Conservation (phyloP, 192 early-diverging fungal species). For the Backusella circina region DNA sequence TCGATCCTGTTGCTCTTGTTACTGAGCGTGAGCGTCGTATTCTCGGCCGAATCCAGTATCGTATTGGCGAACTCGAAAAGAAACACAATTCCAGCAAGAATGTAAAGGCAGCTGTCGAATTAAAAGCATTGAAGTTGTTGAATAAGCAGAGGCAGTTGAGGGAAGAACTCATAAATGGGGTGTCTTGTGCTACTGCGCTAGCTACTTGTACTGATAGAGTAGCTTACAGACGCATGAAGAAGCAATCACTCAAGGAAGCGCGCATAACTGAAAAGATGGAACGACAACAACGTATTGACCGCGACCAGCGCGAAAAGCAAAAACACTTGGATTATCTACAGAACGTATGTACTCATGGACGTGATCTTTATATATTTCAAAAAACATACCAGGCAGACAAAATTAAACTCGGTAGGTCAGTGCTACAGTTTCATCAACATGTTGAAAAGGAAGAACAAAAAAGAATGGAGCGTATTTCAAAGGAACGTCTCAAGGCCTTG, state of each 20-base stretch:
- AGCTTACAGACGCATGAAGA: constrained; percentile 78
- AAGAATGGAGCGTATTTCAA: constrained; percentile 75
- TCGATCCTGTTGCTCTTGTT: constrained; percentile 73
- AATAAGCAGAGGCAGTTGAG: constrained; percentile 76
- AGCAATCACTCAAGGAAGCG: constrained; percentile 78
- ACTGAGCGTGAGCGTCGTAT: constrained; percentile 75
- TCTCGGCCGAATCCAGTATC: constrained; percentile 63
- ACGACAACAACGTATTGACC: constrained; percentile 79
- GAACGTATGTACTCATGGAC: constrained; percentile 73
- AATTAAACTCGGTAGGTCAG: constrained; percentile 73
- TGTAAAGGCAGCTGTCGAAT: constrained; percentile 79
- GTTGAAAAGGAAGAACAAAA: constrained; percentile 95
- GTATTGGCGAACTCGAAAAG: constrained; percentile 74
- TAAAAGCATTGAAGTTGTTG: constrained; percentile 79
- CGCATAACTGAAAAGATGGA: constrained; percentile 87
- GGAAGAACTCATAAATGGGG: constrained; percentile 69
- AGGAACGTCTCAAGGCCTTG: constrained; percentile 95
- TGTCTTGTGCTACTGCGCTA: constrained; percentile 70
- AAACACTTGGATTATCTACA: constrained; percentile 80
- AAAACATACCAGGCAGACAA: constrained; percentile 61
- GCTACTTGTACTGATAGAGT: constrained; percentile 77
- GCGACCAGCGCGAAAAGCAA: constrained; percentile 83
- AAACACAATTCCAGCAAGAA: constrained; percentile 5
- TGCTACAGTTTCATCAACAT: constrained; percentile 73
- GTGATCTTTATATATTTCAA: constrained; percentile 66